Base-by-base conservation (phyloP, 2,329 filamentous ascomycete genomes). In the Fusarium incarnatum region DNA sequence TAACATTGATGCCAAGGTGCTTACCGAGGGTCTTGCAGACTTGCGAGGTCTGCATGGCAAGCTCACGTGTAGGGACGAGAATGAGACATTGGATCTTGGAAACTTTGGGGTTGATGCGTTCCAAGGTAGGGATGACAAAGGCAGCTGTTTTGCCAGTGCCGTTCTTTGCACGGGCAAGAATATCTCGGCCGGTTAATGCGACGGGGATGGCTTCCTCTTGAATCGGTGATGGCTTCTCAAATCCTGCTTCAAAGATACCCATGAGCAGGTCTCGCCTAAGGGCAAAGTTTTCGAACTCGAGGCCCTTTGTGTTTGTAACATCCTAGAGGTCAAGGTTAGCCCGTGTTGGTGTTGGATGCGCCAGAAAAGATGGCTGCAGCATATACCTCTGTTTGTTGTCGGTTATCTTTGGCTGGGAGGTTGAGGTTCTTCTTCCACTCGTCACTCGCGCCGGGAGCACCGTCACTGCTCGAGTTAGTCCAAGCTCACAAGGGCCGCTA, bases 141-240 rank as follows among this genome's bases (percentile, higher is more conserved):
- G 97, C 97, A 25, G 95, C 96, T 12, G 96, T 99, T 85, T 99
- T 99, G 79, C 96, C 96, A 40, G 96, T 99, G 70, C 96, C 96
- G 81, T 99, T 99, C 86, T 99, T 99, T 73, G 96, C 96, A 82
- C 96, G 90, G 64, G 96, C 96, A 71, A 99, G 88, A 76, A 99
- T 94, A 79, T 99, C 96, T 82, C 95, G 90, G 60, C 96, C 96
- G 49, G 95, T 97, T 60, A 99, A 87, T 53, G 96, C 96, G 72
- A 99, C 95, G 49, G 96, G 96, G 77, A 99, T 98, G 58, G 96
- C 94, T 84, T 98, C 96, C 90, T 99, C 96, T 89, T 99, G 96
- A 76, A 99, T 99, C 13, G 96, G 96, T 60, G 96, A 99, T 18
- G 96, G 96, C 83, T 97, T 98, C 81, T 99, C 96, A 81, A 98